These are phyloP conservation scores for Paraphoma sp. DNA, from an alignment of 2,329 filamentous ascomycete genomes.

Conservation along the genomic window DNA sequence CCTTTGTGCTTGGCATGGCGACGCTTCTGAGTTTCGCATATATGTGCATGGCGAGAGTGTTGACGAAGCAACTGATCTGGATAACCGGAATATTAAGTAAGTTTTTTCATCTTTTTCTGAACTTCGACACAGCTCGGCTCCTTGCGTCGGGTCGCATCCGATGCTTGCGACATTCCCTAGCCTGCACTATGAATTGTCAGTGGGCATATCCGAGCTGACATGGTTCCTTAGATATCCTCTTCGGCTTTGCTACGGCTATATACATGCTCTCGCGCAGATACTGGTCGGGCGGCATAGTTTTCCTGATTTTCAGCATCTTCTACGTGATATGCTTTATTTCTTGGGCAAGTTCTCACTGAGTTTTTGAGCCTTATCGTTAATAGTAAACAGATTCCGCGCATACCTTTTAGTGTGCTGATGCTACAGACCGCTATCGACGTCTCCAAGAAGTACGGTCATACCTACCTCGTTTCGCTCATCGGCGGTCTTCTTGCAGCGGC, in stretches of 20 bases:
- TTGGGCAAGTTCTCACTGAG: constrained; percentile 60
- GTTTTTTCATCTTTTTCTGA: too few relatives aligned
- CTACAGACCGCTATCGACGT: constrained; percentile 85
- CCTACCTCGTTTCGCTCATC: constrained; percentile 84
- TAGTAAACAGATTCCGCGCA: constrained; percentile 65
- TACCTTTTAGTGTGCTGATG: constrained; percentile 92
- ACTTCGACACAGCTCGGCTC: too few relatives aligned
- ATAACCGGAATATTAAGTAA: constrained; percentile 60
- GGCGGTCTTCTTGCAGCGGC: constrained; percentile 79
- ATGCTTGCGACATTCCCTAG: too few relatives aligned
- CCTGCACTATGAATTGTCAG: too few relatives aligned
- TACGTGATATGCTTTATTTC: constrained; percentile 82
- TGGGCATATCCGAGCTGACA: too few relatives aligned
- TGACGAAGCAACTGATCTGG: constrained; percentile 93
- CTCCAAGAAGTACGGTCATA: constrained; percentile 81
- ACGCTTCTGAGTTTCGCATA: constrained; percentile 79
- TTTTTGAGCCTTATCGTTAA: neutral
- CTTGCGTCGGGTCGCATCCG: too few relatives aligned
- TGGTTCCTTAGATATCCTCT: constrained; percentile 65
- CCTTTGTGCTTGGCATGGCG: constrained; percentile 76
- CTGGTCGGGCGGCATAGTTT: constrained; percentile 86
- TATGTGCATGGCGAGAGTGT: constrained; percentile 74
- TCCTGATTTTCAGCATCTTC: constrained; percentile 82
- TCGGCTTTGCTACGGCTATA: constrained; percentile 83
- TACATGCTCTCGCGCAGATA: constrained; percentile 82